A percentile compares a stretch with the other conserved stretches of the same genome.
These are phyloP conservation scores for Phialophora verrucosa DNA, from an alignment of 2,329 filamentous ascomycete genomes.

Conservation along the genomic window DNA sequence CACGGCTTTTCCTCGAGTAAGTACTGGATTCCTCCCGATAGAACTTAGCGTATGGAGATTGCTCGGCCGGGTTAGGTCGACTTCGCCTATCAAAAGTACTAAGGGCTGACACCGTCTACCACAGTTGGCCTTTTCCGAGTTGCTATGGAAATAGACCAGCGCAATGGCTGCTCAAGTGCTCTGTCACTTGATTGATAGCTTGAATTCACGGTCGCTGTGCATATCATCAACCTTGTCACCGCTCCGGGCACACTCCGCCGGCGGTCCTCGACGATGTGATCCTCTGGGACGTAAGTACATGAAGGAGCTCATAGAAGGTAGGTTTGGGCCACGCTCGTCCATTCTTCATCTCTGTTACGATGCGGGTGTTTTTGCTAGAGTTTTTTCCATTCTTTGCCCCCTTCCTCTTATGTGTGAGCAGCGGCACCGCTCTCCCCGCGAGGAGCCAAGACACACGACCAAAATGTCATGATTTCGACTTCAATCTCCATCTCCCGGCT, in stretches of 20 bases:
- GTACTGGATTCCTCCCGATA: too few relatives aligned
- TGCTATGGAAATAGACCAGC: too few relatives aligned
- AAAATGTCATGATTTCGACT: constrained; percentile 3
- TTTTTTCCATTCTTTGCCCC: background rate
- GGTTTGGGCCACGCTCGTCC: background rate
- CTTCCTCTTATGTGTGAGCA: background rate
- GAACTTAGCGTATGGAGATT: too few relatives aligned
- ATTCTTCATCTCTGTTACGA: background rate
- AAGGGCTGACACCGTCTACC: too few relatives aligned
- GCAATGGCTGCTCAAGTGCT: too few relatives aligned
- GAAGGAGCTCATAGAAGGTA: background rate
- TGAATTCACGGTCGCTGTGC: too few relatives aligned
- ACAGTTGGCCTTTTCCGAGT: too few relatives aligned
- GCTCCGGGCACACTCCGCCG: background rate
- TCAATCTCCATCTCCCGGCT: background rate
- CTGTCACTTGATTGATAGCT: too few relatives aligned
- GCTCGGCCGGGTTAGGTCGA: too few relatives aligned
- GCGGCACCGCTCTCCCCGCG: background rate
- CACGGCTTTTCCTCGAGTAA: too few relatives aligned
- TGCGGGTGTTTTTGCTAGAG: background rate
- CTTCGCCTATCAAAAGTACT: too few relatives aligned
- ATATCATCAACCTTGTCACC: too few relatives aligned
- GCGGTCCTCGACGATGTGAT: background rate
- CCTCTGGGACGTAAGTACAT: background rate
- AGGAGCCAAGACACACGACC: background rate